phyloP scores from a whole-genome alignment of 2,329 filamentous ascomycete species.

The Cercospora sp. region DNA sequence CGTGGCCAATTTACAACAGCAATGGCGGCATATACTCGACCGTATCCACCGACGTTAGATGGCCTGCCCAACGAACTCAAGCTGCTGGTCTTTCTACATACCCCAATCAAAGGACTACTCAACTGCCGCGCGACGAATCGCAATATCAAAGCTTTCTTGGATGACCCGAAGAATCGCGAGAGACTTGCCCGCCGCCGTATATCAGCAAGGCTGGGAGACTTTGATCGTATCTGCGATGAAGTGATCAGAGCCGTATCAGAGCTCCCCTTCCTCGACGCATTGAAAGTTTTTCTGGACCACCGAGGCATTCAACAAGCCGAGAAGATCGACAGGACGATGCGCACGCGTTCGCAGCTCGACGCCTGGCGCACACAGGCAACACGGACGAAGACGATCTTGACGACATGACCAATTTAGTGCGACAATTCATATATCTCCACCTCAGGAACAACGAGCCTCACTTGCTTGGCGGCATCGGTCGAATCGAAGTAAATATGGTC shows the following conservation, averaged over 20 bases:
- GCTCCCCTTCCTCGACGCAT: conserved; percentile 8
- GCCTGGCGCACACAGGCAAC: not conserved
- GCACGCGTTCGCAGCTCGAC: conserved; percentile 1
- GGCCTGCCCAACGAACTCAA: conserved; percentile 7
- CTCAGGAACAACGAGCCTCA: not conserved
- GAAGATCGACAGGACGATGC: conserved; percentile 11
- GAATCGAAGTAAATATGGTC: not conserved
- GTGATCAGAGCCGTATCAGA: not conserved
- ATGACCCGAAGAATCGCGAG: conserved; percentile 7
- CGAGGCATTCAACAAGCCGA: conserved; percentile 6
- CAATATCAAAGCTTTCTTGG: conserved; percentile 4
- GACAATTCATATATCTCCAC: not conserved
- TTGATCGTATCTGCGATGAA: not conserved
- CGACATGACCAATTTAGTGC: not conserved
- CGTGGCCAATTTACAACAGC: not conserved
- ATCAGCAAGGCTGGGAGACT: not conserved
- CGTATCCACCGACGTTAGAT: not conserved
- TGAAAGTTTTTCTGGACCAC: conserved; percentile 6
- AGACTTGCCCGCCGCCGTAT: conserved; percentile 5
- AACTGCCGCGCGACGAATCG: conserved; percentile 11
- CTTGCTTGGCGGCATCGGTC: not conserved
- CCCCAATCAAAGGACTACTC: not conserved
- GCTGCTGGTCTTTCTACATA: conserved; percentile 3
- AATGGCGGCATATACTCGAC: not conserved
- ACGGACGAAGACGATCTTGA: not conserved